Conservation (phyloP, 495 filamentous ascomycete genomes). For the Penicillium canescens region DNA sequence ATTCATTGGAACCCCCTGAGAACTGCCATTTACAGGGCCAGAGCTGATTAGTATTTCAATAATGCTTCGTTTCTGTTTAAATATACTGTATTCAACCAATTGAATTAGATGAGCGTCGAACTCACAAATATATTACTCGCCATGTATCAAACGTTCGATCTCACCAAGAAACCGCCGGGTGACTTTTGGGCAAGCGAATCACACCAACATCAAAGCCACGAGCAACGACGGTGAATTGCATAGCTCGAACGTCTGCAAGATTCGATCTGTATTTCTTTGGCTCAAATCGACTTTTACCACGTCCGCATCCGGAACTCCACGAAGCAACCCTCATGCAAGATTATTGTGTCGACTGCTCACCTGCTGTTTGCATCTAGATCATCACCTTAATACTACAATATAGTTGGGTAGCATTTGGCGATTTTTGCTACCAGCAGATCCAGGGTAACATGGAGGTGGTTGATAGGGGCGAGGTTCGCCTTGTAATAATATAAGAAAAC, state of each 20-base stretch:
- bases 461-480: not conserved
- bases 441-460: not conserved
- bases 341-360: not conserved
- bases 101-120: too few species aligned
- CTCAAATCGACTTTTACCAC: not conserved
- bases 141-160: too few species aligned
- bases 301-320: conserved; percentile 10
- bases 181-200: too few species aligned
- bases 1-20: not conserved
- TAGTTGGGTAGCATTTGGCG: not conserved
- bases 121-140: too few species aligned
- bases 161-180: too few species aligned
- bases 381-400: conserved; percentile 1
- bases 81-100: too few species aligned
- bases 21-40: not conserved
- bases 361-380: conserved; percentile 17
- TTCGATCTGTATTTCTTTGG: not conserved
- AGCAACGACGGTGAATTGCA: too few species aligned
- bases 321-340: not conserved
- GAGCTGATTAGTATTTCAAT: not conserved
- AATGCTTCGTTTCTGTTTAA: not conserved
- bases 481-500: not conserved
- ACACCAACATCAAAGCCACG: too few species aligned
- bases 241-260: not conserved
- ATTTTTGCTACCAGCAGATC: not conserved